Percentiles rank a stretch among this genome's conserved stretches.
Evolutionary conservation across 345 rosid species (phyloP).

Genomic region (Rubroshorea leprosula): DNA sequence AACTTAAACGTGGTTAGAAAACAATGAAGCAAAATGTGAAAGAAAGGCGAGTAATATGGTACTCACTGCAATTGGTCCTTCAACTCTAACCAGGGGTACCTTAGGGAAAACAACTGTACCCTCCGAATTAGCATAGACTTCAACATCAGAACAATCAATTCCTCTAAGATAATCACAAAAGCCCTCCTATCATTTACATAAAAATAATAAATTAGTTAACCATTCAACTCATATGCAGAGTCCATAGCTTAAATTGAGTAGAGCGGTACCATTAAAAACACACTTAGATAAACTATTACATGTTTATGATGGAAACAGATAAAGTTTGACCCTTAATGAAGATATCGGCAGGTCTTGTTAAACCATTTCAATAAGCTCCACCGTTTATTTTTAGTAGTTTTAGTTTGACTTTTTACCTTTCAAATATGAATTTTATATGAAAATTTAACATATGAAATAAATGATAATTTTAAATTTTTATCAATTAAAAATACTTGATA

Average conservation of each 20-base stretch:
- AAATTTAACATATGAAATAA: too few relatives aligned
- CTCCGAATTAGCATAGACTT: constrained; percentile 78
- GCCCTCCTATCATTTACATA: constrained; percentile 53
- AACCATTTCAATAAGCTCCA: too few relatives aligned
- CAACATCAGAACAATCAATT: constrained; percentile 83
- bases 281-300: too few relatives aligned
- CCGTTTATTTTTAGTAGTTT: too few relatives aligned
- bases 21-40: background rate
- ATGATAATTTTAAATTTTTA: too few relatives aligned
- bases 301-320: too few relatives aligned
- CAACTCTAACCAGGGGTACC: constrained; percentile 86
- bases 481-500: too few relatives aligned
- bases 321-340: too few relatives aligned
- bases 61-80: constrained; percentile 97
- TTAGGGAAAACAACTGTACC: constrained; percentile 91
- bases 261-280: too few relatives aligned
- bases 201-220: constrained; percentile 10
- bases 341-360: too few relatives aligned
- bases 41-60: constrained; percentile 11
- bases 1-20: background rate
- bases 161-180: constrained; percentile 75
- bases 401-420: too few relatives aligned
- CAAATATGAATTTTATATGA: too few relatives aligned
- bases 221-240: constrained; percentile 1
- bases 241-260: background rate